Base-by-base conservation (phyloP, 306 rosid genomes). In the Cicer yamashitae region DNA sequence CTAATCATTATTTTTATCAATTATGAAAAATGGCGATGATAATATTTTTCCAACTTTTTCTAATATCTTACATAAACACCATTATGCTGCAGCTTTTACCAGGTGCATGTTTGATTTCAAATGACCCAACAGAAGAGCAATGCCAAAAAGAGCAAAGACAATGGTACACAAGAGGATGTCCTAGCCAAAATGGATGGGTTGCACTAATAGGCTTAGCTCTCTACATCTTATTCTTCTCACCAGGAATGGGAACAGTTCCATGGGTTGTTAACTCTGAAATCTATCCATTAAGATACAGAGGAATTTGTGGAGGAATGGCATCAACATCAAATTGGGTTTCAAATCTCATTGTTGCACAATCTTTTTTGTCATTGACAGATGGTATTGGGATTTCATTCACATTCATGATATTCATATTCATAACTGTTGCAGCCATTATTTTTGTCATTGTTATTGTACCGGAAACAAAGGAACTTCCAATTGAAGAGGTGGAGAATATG, bases 221-320 rank as follows among this genome's bases (percentile, higher is more conserved):
- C 8, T 89, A 89, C 85, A 89, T 85, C 50, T 37, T 88, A 22
- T 86, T 77, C 77, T 90, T 87, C 85, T 84, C 96, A 3, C 92
- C 90, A 11, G 92, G 96, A 1, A 90, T 86, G 96, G 96, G 92
- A 47, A 84, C 90, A 1, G 85, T 82, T 34, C 92, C 96, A 12
- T 90, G 96, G 96, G 90, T 88, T 43, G 89, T 90, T 0, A 90
- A 90, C 61, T 87, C 96, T 6, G 91, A 89, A 82, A 89, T 89
- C 0, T 89, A 89, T 11, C 94, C 94, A 8, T 38, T 87, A 2
- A 71, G 94, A 48, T 87, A 79, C 41, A 71, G 91, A 66, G 91
- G 91, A 1, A 40, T 85, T 2, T 87, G 91, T 70, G 91, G 94
- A 18, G 94, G 94, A 51, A 84, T 87, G n/a, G 94, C 94, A 5